Evolutionary conservation across 495 filamentous ascomycete species (phyloP), one percentile per base, ranked within the genome.

Genomic region (Neurospora sp.): DNA sequence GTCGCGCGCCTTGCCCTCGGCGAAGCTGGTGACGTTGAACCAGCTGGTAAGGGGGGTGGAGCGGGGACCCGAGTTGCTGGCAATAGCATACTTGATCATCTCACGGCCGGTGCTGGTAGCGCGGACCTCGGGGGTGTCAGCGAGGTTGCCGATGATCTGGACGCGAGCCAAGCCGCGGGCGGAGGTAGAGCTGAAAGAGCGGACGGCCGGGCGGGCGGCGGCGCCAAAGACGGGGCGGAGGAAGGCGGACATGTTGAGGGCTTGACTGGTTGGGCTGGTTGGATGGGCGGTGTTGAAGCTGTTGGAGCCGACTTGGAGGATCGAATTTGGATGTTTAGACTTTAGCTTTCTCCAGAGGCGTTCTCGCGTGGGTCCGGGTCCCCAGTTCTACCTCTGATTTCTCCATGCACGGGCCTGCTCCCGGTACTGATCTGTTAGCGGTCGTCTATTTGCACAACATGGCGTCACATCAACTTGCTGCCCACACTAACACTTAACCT

Each of bases 121-220:
- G 3, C 81, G 80, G 74, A 92, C 73, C 85, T 96, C 92, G 48
- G 94, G 94, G 39, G 86, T 81, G 71, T 83, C 84, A 70, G 85
- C 93, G 20, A 96, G 89, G 76, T 90, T 89, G 79, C 93, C 94
- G 75, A 94, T 87, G 82, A 97, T 79, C 78, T 87, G 90, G 83
- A 96, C 81, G 76, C 77, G 79, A 70, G 84, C 82, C 82, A 93
- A 85, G 79, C 86, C 78, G 78, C 91, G 91, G 74, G 84, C 80
- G 70, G 87, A 78, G 17, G 82, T 81, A 72, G 84, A 79, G 81
- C 87, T 88, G 80, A 87, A 86, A 74, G 86, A 82, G 81, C 87
- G 89, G 74, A 81, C 83, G 75, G 79, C 71, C 79, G 81, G 72
- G 45, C 75, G 75, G 72, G 74, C 73, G 41, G 81, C 76, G 68